Percentiles rank a stretch among this genome's conserved stretches.
Conservation (phyloP, 2,329 filamentous ascomycete genomes). For the Stachybotrys elegans region DNA sequence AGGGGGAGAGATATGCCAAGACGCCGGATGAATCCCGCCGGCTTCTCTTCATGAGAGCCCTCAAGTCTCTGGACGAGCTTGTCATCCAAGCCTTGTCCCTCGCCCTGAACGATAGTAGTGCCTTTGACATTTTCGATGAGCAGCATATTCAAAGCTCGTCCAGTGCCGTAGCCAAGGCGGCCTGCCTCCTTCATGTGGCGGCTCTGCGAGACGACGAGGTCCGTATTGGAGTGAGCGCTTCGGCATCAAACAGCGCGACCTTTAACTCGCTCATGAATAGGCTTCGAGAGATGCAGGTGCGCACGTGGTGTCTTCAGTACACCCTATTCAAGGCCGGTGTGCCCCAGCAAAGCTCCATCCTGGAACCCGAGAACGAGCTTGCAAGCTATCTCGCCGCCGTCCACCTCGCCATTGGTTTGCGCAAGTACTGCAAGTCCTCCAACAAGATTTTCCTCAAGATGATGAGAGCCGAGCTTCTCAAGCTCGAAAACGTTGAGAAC, state of each 20-base stretch:
- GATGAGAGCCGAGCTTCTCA: slow-evolving; percentile 79
- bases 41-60: slow-evolving; percentile 65
- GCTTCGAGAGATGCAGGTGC: slow-evolving; percentile 80
- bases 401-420: slow-evolving; percentile 78
- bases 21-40: slow-evolving; percentile 61
- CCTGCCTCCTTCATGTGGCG: slow-evolving; percentile 71
- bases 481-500: slow-evolving; percentile 69
- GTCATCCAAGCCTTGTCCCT: slow-evolving; percentile 66
- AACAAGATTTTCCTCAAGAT: slow-evolving; percentile 87
- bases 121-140: slow-evolving; percentile 81
- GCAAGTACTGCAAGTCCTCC: slow-evolving; percentile 78
- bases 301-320: slow-evolving; percentile 85
- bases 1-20: slow-evolving; percentile 57
- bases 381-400: slow-evolving; percentile 76
- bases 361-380: slow-evolving; percentile 63
- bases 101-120: slow-evolving; percentile 59
- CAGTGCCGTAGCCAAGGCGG: slow-evolving; percentile 64
- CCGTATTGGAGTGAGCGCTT: slow-evolving; percentile 65
- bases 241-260: slow-evolving; percentile 52
- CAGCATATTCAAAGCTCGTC: slow-evolving; percentile 71
- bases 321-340: slow-evolving; percentile 72
- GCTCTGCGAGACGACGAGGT: slow-evolving; percentile 81
- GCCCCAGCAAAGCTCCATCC: slow-evolving; percentile 61
- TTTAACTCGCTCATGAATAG: slow-evolving; percentile 55
- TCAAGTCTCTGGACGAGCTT: slow-evolving; percentile 76